A percentile compares a stretch with the other conserved stretches of the same genome.
Evolutionary conservation across 2,329 filamentous ascomycete genomes (phyloP).

Genomic region (Venturia oleaginea): DNA sequence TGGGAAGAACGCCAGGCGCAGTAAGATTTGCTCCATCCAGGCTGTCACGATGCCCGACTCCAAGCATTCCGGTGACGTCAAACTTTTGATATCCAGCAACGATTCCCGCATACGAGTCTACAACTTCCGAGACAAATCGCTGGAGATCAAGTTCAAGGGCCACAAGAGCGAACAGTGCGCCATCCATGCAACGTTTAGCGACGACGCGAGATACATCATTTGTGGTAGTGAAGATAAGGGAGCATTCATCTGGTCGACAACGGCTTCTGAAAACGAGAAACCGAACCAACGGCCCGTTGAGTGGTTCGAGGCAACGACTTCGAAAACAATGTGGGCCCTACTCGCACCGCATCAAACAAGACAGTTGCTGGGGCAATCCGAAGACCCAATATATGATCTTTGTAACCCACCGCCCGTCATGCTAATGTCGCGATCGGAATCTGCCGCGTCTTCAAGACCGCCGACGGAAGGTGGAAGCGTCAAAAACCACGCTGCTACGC

Average conservation of each 20-base stretch:
- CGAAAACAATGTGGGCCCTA: conserved; percentile 80
- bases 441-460: conserved; percentile 40
- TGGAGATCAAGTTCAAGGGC: conserved; percentile 86
- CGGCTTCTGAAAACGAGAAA: conserved; percentile 44
- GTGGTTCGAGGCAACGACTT: conserved; percentile 81
- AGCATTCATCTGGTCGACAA: conserved; percentile 82
- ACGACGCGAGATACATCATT: conserved; percentile 77
- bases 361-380: conserved; percentile 67
- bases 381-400: conserved; percentile 89
- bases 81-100: conserved; percentile 86
- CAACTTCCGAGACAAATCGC: conserved; percentile 70
- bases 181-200: conserved; percentile 80
- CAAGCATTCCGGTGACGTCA: conserved; percentile 54
- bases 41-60: conserved; percentile 54
- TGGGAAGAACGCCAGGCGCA: conserved; percentile 89
- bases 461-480: conserved; percentile 33
- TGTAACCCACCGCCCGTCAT: conserved; percentile 91
- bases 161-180: conserved; percentile 86
- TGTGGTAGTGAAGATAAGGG: conserved; percentile 89
- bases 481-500: conserved; percentile 4
- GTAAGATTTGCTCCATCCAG: conserved; percentile 93
- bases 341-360: conserved; percentile 74
- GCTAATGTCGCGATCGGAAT: conserved; percentile 65
- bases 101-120: conserved; percentile 89
- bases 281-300: conserved; percentile 78